Base-by-base conservation (phyloP, 306 rosid genomes). In the Cercis canadensis region DNA sequence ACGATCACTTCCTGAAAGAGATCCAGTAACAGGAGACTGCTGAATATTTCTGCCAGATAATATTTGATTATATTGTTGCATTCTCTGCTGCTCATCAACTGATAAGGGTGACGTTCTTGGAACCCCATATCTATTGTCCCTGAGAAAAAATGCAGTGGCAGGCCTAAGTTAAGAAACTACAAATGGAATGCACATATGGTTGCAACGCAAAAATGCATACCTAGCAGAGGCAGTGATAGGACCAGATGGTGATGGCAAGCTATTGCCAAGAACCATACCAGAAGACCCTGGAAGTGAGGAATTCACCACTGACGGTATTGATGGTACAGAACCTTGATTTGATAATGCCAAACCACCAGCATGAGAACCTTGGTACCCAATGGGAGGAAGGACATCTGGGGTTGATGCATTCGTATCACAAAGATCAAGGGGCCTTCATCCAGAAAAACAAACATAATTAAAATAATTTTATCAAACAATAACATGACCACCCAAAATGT, bases 351-450 rank as follows among this genome's bases (percentile, higher is more conserved):
- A 76, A 57, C 92, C 86, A 70, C 87, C 84, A 62, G 87, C 69
- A 80, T 87, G 89, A 78, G 97, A 69, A 70, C 85, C 87, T 78
- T 92, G 99, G 78, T 86, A 86, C 62, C 92, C 96, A 72, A 54
- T 24, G 29, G 29, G 70, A 19, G 92, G 9, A 46, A 78, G 84
- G 70, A 62, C 84, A 52, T 91, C 99, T 12, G 84, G 87, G 79
- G 81, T 84, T 62, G 92, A 58, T 78, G 89, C 76, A 51, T 81
- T 85, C 57, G 84, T 60, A 76, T 95, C 99, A 84, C 92, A 89
- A 47, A 95, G 92, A 86, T 92, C 97, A 79, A 83, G 96, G 14
- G 99, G 99, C 93, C 99, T 95, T 86, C 87, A 86, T 46, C 69
- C 62, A 87, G 72, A 82, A 70, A n/a, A 75, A 32, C 65, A 47